Conservation (phyloP, 1,284 basidiomycete genomes). For the Sporisorium sorghi region DNA sequence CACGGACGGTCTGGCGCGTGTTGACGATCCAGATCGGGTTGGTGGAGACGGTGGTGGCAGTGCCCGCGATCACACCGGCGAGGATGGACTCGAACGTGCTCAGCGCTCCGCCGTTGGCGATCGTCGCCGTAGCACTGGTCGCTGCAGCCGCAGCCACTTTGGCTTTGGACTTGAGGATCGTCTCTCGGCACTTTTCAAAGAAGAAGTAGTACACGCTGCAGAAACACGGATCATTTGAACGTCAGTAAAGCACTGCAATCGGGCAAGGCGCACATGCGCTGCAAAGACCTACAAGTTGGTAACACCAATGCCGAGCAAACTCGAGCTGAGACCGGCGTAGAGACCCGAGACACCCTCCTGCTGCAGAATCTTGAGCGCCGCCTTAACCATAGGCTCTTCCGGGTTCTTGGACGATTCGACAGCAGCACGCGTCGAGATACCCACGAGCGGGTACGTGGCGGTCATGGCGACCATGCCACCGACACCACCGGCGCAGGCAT, state of each 20-base stretch:
- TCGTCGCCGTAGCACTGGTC: constrained; percentile 55
- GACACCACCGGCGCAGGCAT: constrained; percentile 87
- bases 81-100: constrained; percentile 88
- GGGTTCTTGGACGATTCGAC: constrained; percentile 83
- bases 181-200: constrained; percentile 68
- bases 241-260: no score
- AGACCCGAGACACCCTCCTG: constrained; percentile 86
- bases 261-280: no score
- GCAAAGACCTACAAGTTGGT: constrained; percentile 82
- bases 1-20: constrained; percentile 79
- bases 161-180: constrained; percentile 65
- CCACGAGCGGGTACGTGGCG: constrained; percentile 78
- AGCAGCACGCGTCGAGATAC: constrained; percentile 90
- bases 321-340: constrained; percentile 88
- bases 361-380: constrained; percentile 81
- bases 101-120: constrained; percentile 72
- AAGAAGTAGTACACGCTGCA: constrained; percentile 70
- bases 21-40: constrained; percentile 81
- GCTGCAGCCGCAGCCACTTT: constrained; percentile 71
- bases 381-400: constrained; percentile 73
- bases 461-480: constrained; percentile 79
- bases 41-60: constrained; percentile 87
- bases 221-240: background rate
- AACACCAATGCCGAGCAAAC: constrained; percentile 88
- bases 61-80: constrained; percentile 88